Evolutionary conservation across 2,329 filamentous ascomycete species (phyloP).

Genomic region (Celoporthe dispersa): DNA sequence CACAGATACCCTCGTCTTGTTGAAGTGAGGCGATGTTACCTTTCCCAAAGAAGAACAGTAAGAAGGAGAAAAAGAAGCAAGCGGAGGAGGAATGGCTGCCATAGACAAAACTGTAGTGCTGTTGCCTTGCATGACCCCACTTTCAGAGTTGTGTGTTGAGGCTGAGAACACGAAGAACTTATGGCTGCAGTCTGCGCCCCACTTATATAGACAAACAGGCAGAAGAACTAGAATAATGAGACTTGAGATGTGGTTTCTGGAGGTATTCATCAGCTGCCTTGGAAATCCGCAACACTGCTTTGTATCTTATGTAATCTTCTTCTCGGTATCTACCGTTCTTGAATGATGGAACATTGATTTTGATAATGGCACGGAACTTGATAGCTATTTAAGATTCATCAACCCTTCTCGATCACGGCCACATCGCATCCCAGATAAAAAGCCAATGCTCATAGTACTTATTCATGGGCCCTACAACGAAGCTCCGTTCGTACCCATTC

Average conservation of each 20-base stretch:
- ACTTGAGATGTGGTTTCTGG: no score
- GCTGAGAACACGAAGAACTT: background rate
- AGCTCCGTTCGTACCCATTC: conserved; percentile 47
- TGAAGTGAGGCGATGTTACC: background rate
- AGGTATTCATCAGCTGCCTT: background rate
- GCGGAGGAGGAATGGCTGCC: background rate
- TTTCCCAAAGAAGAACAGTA: background rate
- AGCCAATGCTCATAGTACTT: conserved; percentile 54
- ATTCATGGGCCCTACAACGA: conserved; percentile 49
- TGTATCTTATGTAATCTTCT: background rate
- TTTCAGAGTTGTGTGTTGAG: background rate
- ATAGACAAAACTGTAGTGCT: background rate
- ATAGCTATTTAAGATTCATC: background rate
- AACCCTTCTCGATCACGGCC: conserved; percentile 39
- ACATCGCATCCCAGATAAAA: conserved; percentile 52
- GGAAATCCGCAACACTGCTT: no score
- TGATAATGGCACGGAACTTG: no score
- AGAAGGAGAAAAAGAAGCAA: background rate
- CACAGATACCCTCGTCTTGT: background rate
- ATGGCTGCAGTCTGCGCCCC: background rate
- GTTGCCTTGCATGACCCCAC: conserved; percentile 5
- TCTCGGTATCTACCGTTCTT: background rate
- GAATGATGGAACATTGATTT: no score
- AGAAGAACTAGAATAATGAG: background rate
- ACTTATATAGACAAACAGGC: background rate